phyloP scores from a whole-genome alignment of 768 basidiomycete genomes.

The Hortiboletus campestris region DNA sequence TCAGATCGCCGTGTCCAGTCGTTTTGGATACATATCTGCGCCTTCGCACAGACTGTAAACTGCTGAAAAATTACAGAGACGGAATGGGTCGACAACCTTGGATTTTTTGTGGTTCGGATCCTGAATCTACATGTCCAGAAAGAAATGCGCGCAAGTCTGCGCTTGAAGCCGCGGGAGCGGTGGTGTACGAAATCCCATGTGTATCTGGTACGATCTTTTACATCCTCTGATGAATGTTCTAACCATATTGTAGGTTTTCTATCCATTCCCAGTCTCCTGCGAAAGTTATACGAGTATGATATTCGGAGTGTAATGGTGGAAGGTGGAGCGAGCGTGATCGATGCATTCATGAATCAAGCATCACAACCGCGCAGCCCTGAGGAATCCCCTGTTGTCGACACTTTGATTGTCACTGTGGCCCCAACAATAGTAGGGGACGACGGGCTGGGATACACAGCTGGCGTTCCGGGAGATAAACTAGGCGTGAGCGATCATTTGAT shows the following conservation, averaged over 20 bases:
- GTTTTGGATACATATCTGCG: constrained; percentile 78
- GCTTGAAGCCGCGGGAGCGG: constrained; percentile 67
- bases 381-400: constrained; percentile 51
- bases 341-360: constrained; percentile 37
- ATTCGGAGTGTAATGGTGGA: constrained; percentile 90
- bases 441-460: constrained; percentile 58
- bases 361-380: constrained; percentile 4
- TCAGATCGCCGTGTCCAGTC: constrained; percentile 71
- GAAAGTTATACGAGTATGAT: constrained; percentile 49
- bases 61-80: constrained; percentile 60
- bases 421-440: constrained; percentile 76
- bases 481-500: constrained; percentile 6
- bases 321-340: constrained; percentile 84
- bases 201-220: constrained; percentile 34
- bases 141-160: constrained; percentile 36
- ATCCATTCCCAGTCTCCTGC: constrained; percentile 49
- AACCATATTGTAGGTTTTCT: constrained; percentile 33
- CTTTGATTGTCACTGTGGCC: constrained; percentile 80
- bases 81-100: constrained; percentile 69
- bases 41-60: constrained; percentile 62
- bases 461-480: constrained; percentile 14
- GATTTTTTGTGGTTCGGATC: constrained; percentile 51
- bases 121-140: constrained; percentile 8
- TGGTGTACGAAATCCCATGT: constrained; percentile 51
- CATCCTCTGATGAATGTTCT: not conserved